Conservation (phyloP, 345 rosid genomes). For the Melaleuca quinquenervia region DNA sequence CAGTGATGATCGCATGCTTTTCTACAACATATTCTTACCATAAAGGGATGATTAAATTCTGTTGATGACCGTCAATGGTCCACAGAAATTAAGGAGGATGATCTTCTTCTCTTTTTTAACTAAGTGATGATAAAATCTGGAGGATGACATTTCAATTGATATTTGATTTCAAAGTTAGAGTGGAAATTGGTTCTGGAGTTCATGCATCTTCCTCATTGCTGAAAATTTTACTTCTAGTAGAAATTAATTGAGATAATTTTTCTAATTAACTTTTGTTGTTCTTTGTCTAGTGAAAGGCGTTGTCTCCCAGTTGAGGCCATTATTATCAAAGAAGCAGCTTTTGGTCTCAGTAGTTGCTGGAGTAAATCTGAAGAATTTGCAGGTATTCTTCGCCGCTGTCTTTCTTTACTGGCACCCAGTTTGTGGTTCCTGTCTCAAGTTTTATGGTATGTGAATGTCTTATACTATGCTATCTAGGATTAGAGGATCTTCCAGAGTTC, state of each 20-base stretch:
- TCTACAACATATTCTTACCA: neutral
- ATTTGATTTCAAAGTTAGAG: neutral
- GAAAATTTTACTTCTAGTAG: neutral
- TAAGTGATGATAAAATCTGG: neutral
- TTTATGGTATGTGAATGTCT: neutral
- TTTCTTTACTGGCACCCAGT: neutral
- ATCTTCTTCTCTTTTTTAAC: neutral
- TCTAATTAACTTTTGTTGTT: neutral
- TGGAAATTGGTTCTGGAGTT: neutral
- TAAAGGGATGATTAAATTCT: neutral
- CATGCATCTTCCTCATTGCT: neutral
- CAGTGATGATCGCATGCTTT: neutral
- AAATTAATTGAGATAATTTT: neutral
- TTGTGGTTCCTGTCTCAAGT: neutral
- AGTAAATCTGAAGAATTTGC: constrained; percentile 63
- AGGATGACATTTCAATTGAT: neutral
- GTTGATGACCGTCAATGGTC: neutral
- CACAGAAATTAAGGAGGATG: neutral
- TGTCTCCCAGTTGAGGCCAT: constrained; percentile 43
- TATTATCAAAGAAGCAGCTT: constrained; percentile 57
- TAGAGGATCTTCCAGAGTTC: neutral
- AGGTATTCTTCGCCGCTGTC: constrained; percentile 30
- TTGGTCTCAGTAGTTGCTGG: constrained; percentile 94
- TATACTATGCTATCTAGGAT: neutral
- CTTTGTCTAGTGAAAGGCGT: constrained; percentile 50